Conservation (phyloP, 2,329 filamentous ascomycete genomes). For the Colletotrichum navitas region DNA sequence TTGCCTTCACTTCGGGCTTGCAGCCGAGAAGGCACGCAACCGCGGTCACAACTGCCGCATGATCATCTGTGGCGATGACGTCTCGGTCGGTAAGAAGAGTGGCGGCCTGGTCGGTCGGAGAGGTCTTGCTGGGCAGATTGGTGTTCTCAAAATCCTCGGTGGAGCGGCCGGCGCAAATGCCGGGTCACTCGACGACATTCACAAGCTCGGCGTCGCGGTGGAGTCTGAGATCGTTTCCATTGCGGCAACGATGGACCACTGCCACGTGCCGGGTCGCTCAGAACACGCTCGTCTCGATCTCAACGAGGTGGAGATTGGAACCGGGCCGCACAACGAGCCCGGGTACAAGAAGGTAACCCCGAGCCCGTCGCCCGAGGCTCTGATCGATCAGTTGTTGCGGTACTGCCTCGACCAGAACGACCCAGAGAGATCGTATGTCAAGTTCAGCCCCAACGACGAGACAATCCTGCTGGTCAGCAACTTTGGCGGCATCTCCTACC, state of each 20-base stretch:
- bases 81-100: conserved; percentile 68
- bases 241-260: conserved; percentile 70
- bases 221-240: conserved; percentile 67
- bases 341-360: conserved; percentile 69
- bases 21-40: conserved; percentile 68
- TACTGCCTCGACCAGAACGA: conserved; percentile 71
- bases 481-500: conserved; percentile 69
- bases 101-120: conserved; percentile 71
- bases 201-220: conserved; percentile 63
- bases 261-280: conserved; percentile 67
- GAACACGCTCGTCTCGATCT: conserved; percentile 62
- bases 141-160: conserved; percentile 69
- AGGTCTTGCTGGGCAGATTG: conserved; percentile 72
- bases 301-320: conserved; percentile 72
- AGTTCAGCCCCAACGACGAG: conserved; percentile 61
- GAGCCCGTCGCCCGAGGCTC: conserved; percentile 59
- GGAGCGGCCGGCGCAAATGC: conserved; percentile 60
- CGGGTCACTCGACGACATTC: conserved; percentile 63
- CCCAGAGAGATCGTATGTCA: conserved; percentile 62
- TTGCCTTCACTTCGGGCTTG: conserved; percentile 72
- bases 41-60: conserved; percentile 67
- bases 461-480: conserved; percentile 69
- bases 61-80: conserved; percentile 74
- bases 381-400: conserved; percentile 69
- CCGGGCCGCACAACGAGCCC: conserved; percentile 76